Conservation (phyloP, 305 asterid genomes). For the Rubia peregrina region DNA sequence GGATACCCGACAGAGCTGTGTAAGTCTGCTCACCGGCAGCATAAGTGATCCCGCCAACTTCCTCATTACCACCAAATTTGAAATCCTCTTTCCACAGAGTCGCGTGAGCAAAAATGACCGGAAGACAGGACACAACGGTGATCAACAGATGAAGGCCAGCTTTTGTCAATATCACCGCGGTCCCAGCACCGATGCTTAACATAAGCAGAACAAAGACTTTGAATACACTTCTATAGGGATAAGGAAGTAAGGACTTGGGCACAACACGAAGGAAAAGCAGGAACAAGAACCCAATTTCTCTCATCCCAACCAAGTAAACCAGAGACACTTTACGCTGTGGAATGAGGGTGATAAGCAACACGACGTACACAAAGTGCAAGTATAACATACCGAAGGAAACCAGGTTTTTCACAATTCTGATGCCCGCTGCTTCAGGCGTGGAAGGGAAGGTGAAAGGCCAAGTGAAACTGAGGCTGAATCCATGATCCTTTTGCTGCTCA, state of each 20-base stretch:
- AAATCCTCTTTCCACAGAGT: constrained; percentile 33
- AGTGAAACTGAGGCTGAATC: constrained; percentile 24
- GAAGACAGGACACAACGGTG: constrained; percentile 40
- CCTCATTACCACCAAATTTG: constrained; percentile 4
- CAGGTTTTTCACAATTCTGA: constrained; percentile 40
- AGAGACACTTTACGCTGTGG: constrained; percentile 51
- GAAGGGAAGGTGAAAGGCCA: constrained; percentile 53
- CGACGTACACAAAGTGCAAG: constrained; percentile 41
- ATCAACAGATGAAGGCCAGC: constrained; percentile 49
- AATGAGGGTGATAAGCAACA: constrained; percentile 49
- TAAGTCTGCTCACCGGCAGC: background rate
- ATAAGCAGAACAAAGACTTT: constrained; percentile 29
- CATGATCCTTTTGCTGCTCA: constrained; percentile 13
- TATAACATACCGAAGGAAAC: constrained; percentile 34
- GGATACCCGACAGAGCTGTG: background rate
- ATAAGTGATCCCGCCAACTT: constrained; percentile 18
- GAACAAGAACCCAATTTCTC: constrained; percentile 44
- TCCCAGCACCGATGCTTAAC: constrained; percentile 21
- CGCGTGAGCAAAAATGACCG: constrained; percentile 43
- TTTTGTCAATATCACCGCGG: constrained; percentile 33
- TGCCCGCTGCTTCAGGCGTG: constrained; percentile 44
- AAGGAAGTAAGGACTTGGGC: constrained; percentile 35
- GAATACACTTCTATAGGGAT: constrained; percentile 22
- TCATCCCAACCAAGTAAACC: constrained; percentile 39
- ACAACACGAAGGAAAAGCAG: constrained; percentile 33